Base-by-base conservation (phyloP, 2,329 filamentous ascomycete genomes). In the Microsporum canis region DNA sequence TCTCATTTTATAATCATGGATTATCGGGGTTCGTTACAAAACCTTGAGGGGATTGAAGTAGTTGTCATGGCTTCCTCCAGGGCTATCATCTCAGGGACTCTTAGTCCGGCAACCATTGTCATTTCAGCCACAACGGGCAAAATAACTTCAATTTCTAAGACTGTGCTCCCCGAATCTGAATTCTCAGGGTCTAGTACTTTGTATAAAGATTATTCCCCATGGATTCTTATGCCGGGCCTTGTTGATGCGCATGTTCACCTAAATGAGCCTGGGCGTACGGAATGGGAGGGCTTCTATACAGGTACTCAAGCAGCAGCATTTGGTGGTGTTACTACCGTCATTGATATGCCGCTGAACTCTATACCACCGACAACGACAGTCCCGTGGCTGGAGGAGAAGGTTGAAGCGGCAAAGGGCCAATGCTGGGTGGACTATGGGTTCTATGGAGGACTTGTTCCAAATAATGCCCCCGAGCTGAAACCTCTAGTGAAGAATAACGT, bases 401-500 rank as follows among this genome's bases (percentile, higher is more conserved):
- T 96, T 55, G 82, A 83, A 33, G 94, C 94, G 29, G 90, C 90
- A 45, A 76, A 83, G 63, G 90, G 88, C 38, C 88, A 97, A 76
- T 96, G 92, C 76, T 99, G 92, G 92, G 90, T 97, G 31, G 94
- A 97, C 69, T 91, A 97, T n/a, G 94, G 91, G 34, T 97, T 99
- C 75, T 97, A 97, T 71, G 94, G 94, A 31, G 94, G 94, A 36
- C 85, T 97, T 43, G 85, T 99, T 56, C 94, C 94, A 2, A 94
- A 92, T 1, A 99, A 99, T 71, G 83, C 86, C 10, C 74, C 82
- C 8, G 85, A 97, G 69, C 77, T 99, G 60, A 84, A 89, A 67
- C 86, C 85, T 0, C 79, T 99, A 3, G 88, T 97, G 0, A 82
- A 89, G 61, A 88, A 85, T 45, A 94, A 94, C 60, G 92, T 97